Evolutionary conservation across 2,329 filamentous ascomycete species (phyloP).

Genomic region (Phialophora tarda): DNA sequence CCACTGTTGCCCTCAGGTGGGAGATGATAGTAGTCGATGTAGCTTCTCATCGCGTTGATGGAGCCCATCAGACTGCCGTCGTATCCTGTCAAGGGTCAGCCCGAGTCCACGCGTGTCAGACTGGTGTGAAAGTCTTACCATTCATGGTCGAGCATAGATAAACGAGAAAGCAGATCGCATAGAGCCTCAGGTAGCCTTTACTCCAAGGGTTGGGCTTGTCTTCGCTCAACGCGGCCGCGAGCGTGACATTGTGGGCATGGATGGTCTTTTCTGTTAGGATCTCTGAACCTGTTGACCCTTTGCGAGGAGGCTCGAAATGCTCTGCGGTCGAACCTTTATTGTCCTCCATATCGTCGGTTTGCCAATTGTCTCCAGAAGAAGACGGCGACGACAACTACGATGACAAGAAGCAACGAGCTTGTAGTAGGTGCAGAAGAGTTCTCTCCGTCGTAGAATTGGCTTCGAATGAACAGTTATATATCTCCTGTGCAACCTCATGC

Average conservation of each 20-base stretch:
- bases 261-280: constrained; percentile 19
- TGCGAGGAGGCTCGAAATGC: constrained; percentile 2
- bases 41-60: constrained; percentile 62
- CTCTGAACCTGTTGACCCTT: not conserved
- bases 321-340: not conserved
- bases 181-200: constrained; percentile 32
- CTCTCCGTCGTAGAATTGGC: not conserved
- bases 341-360: not conserved
- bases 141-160: constrained; percentile 38
- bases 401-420: not conserved
- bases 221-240: constrained; percentile 20
- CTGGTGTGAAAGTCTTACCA: constrained; percentile 18
- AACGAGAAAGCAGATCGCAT: constrained; percentile 30
- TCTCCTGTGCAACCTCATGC: not conserved
- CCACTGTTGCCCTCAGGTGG: constrained; percentile 30
- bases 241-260: constrained; percentile 20
- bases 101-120: not conserved
- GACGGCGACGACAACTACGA: not conserved
- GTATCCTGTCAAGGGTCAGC: constrained; percentile 38
- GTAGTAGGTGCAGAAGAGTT: not conserved
- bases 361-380: not conserved
- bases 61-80: constrained; percentile 62
- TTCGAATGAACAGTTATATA: not conserved
- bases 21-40: constrained; percentile 62
- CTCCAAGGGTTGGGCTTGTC: constrained; percentile 28